Evolutionary conservation across 2,329 filamentous ascomycete species (phyloP).

Genomic region (Scytalidium lignicola): DNA sequence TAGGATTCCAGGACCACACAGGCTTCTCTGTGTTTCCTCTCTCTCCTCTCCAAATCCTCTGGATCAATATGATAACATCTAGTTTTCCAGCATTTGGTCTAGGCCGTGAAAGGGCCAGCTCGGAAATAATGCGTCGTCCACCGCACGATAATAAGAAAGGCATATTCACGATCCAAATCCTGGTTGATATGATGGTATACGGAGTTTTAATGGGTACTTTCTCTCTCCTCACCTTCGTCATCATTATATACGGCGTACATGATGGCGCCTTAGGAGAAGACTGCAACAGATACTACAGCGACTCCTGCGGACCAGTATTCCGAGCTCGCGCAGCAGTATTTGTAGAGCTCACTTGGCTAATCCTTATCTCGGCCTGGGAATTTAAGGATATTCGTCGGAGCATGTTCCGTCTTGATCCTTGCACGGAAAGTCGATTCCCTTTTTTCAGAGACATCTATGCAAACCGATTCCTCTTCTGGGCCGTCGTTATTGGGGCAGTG

Average conservation of each 20-base stretch:
- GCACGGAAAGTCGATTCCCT: constrained; percentile 29
- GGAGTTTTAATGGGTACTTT: constrained; percentile 45
- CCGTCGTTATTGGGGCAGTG: constrained; percentile 46
- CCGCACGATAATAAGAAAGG: constrained; percentile 45
- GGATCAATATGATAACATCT: constrained; percentile 60
- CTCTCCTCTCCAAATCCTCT: constrained; percentile 54
- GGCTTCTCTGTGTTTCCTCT: constrained; percentile 53
- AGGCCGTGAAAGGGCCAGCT: constrained; percentile 48
- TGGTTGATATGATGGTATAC: constrained; percentile 49
- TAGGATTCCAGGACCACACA: constrained; percentile 50
- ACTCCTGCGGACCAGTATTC: constrained; percentile 48
- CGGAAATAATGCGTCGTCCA: constrained; percentile 49
- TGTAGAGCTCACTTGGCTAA: constrained; percentile 50
- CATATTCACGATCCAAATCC: constrained; percentile 47
- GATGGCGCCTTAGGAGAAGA: constrained; percentile 45
- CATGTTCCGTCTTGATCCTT: constrained; percentile 51
- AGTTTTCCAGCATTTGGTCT: constrained; percentile 56
- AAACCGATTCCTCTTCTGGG: constrained; percentile 57
- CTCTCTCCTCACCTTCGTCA: constrained; percentile 43
- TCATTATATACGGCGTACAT: constrained; percentile 46
- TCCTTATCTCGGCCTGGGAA: constrained; percentile 53
- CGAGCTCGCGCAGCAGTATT: constrained; percentile 51
- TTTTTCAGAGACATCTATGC: constrained; percentile 41
- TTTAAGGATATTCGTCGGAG: constrained; percentile 52
- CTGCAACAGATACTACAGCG: constrained; percentile 46